Evolutionary conservation across 805 yeast species (phyloP).

Genomic region (Metschnikowia corniflorae): DNA sequence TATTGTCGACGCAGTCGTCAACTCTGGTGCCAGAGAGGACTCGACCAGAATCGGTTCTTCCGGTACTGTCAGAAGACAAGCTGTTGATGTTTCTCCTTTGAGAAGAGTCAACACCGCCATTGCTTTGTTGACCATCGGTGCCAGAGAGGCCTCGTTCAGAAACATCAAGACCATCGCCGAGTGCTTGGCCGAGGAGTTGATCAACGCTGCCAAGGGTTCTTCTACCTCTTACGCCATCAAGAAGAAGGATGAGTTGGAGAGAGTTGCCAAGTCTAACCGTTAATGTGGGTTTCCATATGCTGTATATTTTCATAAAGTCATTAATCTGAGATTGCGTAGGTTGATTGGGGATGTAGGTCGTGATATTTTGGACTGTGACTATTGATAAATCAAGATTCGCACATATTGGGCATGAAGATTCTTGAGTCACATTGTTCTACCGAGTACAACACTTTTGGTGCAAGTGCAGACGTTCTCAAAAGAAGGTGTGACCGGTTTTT

Average conservation of each 20-base stretch:
- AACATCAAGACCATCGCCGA: slow-evolving; percentile 99
- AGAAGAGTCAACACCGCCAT: slow-evolving; percentile 99
- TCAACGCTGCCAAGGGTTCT: slow-evolving; percentile 99
- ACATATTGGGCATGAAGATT: too few relatives aligned
- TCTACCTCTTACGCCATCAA: slow-evolving; percentile 99
- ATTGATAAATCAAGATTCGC: too few relatives aligned
- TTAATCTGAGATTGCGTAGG: slow-evolving; percentile 13
- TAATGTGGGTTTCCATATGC: slow-evolving; percentile 42
- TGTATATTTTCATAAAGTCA: slow-evolving; percentile 27
- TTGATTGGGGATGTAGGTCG: too few relatives aligned
- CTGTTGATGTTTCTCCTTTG: slow-evolving; percentile 99
- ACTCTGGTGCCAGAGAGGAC: slow-evolving; percentile 99
- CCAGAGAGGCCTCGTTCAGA: slow-evolving; percentile 99
- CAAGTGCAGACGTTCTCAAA: too few relatives aligned
- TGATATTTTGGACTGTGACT: too few relatives aligned
- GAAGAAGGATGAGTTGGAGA: slow-evolving; percentile 99
- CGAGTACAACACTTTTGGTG: too few relatives aligned
- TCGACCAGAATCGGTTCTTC: slow-evolving; percentile 99
- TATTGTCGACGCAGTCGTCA: slow-evolving; percentile 97
- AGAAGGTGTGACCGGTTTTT: too few relatives aligned
- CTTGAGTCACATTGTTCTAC: too few relatives aligned
- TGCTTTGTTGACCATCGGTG: slow-evolving; percentile 97
- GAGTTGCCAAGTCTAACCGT: slow-evolving; percentile 99
- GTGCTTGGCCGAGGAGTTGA: slow-evolving; percentile 99
- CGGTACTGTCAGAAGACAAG: slow-evolving; percentile 99